Evolutionary conservation across 306 rosid genomes (phyloP), one percentile per base, ranked within the genome.

Genomic region (Comarum palustre): DNA sequence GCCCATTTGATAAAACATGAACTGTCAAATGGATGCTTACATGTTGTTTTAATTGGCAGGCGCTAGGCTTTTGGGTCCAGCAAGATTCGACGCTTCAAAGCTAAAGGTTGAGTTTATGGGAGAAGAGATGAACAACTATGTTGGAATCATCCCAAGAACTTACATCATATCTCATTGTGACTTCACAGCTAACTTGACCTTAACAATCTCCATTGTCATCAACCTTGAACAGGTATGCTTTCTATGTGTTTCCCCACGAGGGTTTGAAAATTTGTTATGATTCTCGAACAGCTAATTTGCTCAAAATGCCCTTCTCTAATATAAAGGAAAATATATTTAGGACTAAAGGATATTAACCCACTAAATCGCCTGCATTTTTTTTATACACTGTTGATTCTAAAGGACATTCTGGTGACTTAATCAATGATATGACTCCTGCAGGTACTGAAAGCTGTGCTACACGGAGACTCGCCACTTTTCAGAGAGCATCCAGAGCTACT

Each of bases 161-260:
- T 91, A 93, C 83, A 89, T 93, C 42, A 84, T 93, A 8, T 93
- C 98, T 41, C 98, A 93, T 55, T 93, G 98, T 61, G 98, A 93
- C 85, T 91, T 91, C 68, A 93, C 97, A 36, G 98, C 98, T 75
- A 91, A 93, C 78, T 82, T 93, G 62, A 91, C 97, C 72, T 91
- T 93, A 82, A 90, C 90, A 10, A 87, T 93, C 80, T 93, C 98
- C 77, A 86, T 89, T 77, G 94, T 93, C 77, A 91, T 93, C 88
- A 88, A 87, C 78, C 92, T 89, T 47, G 92, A 93, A 55, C 98
- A 93, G 97, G 98, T 93, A 74, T 68, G 73, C 81, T 22, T 75
- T 70, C 41, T 46, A 8, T 51, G 20, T 69, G 16, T 50, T 32
- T 29, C 45, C 24, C 38, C 14, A 14, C 11, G 12, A 34, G 47